Conservation (phyloP, 345 rosid species). For the Eucalyptus curtisii region DNA sequence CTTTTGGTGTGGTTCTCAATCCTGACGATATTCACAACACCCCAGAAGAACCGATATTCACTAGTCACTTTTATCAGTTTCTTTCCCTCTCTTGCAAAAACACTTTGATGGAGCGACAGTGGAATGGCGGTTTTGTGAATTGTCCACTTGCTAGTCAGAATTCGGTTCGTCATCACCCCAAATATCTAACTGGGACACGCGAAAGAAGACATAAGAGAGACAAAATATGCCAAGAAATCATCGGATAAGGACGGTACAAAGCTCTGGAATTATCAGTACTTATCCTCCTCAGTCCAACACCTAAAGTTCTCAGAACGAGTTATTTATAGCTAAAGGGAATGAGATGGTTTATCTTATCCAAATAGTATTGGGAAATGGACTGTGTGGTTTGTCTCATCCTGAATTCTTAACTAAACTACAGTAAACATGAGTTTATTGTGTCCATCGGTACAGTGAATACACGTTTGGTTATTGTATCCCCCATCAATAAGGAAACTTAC, state of each 20-base stretch:
- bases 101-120: background rate
- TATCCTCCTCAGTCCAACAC: background rate
- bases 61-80: background rate
- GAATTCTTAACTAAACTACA: background rate
- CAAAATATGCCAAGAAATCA: background rate
- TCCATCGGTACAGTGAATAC: background rate
- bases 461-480: background rate
- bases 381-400: background rate
- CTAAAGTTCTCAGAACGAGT: background rate
- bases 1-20: background rate
- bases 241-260: background rate
- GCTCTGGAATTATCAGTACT: background rate
- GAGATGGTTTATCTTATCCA: background rate
- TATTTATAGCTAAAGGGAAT: background rate
- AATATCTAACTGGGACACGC: background rate
- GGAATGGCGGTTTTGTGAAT: background rate
- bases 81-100: background rate
- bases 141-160: background rate
- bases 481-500: background rate
- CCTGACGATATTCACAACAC: background rate
- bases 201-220: background rate
- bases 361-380: background rate
- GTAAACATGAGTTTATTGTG: background rate
- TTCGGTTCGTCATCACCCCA: background rate
- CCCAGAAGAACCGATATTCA: background rate